Conservation (phyloP, 805 yeast genomes). For the Hemisphaericaspora nanyangensis region DNA sequence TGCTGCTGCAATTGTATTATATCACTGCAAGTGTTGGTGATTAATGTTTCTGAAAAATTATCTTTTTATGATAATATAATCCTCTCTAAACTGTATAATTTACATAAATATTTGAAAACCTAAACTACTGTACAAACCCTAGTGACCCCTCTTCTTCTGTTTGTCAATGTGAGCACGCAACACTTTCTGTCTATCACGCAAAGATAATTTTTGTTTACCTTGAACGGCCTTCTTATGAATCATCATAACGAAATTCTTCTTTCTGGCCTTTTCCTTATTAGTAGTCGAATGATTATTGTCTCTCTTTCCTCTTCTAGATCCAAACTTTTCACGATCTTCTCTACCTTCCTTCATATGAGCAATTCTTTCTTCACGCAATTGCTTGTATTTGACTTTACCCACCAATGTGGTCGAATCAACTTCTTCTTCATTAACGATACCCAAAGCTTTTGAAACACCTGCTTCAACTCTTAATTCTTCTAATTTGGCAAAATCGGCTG, state of each 20-base stretch:
- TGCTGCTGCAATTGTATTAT: neutral
- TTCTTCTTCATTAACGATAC: slow-evolving; percentile 70
- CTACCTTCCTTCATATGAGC: slow-evolving; percentile 87
- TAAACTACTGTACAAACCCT: slow-evolving; percentile 8
- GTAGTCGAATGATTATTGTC: slow-evolving; percentile 84
- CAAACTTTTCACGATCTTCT: slow-evolving; percentile 87
- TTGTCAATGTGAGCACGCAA: slow-evolving; percentile 81
- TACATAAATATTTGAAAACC: neutral
- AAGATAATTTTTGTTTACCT: slow-evolving; percentile 86
- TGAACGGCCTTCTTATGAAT: slow-evolving; percentile 92
- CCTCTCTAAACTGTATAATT: neutral
- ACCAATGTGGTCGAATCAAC: slow-evolving; percentile 77
- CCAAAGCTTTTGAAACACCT: slow-evolving; percentile 78
- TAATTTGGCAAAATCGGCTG: slow-evolving; percentile 95
- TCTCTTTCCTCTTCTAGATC: slow-evolving; percentile 80
- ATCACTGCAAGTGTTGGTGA: neutral
- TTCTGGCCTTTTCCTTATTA: slow-evolving; percentile 91
- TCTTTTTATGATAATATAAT: neutral
- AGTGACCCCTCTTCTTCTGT: slow-evolving; percentile 85
- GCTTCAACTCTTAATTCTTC: slow-evolving; percentile 84
- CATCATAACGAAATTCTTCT: slow-evolving; percentile 99
- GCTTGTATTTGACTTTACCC: slow-evolving; percentile 80
- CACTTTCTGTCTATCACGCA: slow-evolving; percentile 86
- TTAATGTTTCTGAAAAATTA: too few relatives aligned
- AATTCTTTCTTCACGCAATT: slow-evolving; percentile 83